Evolutionary conservation across 352 stramenopile genomes (phyloP), one percentile per base, ranked within the genome.

Genomic region (Phytophthora sojae): DNA sequence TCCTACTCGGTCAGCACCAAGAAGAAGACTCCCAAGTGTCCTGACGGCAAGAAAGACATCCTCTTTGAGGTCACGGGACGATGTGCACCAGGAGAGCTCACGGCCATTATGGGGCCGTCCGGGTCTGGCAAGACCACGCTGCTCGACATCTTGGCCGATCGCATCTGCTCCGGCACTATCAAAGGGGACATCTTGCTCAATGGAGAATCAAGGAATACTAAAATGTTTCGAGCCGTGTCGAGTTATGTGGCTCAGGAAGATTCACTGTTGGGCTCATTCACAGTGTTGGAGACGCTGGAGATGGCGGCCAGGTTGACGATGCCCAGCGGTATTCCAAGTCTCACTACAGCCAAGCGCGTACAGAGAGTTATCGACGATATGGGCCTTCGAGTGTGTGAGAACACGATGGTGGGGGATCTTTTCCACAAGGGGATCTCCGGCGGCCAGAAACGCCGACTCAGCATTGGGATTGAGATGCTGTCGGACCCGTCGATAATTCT

Each of bases 401-500:
- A 79, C 51, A 93, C 89, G 6, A 76, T 80, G 52, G 85, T 97
- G 0, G 92, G 91, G 14, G 90, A 94, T 58, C 75, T 96, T 6
- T 96, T 97, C 61, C 78, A 86, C 62, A 90, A 95, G 66, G 92
- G 91, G 0, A 83, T 98, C 50, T 93, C 84, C 1, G 75, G 93
- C 83, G 81, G 93, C 86, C 80, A 99, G 71, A 88, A 89, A 57
- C 97, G 98, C 57, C 82, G 96, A 4, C 80, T 99, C 32, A 95
- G 91, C n/a, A 98, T 99, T 69, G 97, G 85, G 7, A 79, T 97
- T 49, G 94, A 99, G 79, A 79, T 99, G 58, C 82, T 98, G 1
- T 88, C 92, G 0, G 97, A 98, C 61, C 97, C 97, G 37, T 93
- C 96, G 35, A 85, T 99, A 37, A 65, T 99, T 53, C 89, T 99